Conservation (phyloP, 352 stramenopile genomes). For the Globisporangium middletonii region DNA sequence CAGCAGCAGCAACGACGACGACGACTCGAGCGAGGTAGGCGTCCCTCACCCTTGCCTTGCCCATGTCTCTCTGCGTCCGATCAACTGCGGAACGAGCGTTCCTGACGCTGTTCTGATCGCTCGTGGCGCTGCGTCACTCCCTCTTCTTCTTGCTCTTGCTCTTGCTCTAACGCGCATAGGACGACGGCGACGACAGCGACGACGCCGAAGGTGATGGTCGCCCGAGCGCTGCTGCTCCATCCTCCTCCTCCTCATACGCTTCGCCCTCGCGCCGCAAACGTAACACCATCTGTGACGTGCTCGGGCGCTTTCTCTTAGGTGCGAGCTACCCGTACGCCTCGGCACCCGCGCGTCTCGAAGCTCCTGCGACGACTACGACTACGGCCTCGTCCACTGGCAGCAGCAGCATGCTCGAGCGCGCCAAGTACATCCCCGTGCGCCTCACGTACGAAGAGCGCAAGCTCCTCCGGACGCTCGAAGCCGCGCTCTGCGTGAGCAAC, state of each 20-base stretch:
- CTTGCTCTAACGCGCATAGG: neutral
- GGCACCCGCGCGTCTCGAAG: slow-evolving; percentile 9
- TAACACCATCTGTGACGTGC: slow-evolving; percentile 84
- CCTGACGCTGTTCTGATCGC: neutral
- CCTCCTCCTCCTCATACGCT: slow-evolving; percentile 29
- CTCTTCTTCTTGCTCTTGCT: neutral
- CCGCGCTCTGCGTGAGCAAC: slow-evolving; percentile 88
- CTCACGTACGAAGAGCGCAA: slow-evolving; percentile 94
- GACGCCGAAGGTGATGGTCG: slow-evolving; percentile 38
- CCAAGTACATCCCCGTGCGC: slow-evolving; percentile 95
- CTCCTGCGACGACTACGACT: neutral
- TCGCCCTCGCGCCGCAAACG: slow-evolving; percentile 26
- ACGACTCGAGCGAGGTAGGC: slow-evolving; percentile 12
- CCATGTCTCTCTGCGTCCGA: neutral
- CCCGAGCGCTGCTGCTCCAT: slow-evolving; percentile 17
- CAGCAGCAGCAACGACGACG: slow-evolving; percentile 13
- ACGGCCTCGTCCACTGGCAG: neutral
- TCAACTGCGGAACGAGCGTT: neutral
- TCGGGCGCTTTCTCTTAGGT: slow-evolving; percentile 84
- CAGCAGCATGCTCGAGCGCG: slow-evolving; percentile 79
- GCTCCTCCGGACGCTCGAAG: slow-evolving; percentile 92
- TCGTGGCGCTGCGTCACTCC: neutral
- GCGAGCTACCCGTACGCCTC: slow-evolving; percentile 27
- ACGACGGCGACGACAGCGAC: slow-evolving; percentile 27
- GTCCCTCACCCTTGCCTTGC: neutral